Base-by-base conservation (phyloP, 148 eudicot species). In the Mesembryanthemum crystallinum region DNA sequence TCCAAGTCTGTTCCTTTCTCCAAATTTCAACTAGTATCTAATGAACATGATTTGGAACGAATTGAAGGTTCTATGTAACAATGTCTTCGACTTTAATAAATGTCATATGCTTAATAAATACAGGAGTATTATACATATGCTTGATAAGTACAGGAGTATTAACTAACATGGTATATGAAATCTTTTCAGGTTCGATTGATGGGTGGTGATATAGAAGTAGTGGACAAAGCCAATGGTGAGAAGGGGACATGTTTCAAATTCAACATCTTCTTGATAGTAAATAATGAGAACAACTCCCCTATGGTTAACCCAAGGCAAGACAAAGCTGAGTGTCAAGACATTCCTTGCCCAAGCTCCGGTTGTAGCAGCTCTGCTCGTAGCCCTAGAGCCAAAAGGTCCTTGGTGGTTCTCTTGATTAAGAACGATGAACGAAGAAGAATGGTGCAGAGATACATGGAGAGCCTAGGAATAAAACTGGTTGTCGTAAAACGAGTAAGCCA, bases 121-220 rank as follows among this genome's bases (percentile, higher is more conserved):
- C n/a, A n/a, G n/a, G n/a, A n/a, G n/a, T n/a, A n/a, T n/a, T n/a
- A n/a, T n/a, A n/a, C n/a, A n/a, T n/a, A n/a, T n/a, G n/a, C n/a
- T n/a, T n/a, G n/a, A n/a, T n/a, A n/a, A n/a, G n/a, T n/a, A n/a
- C n/a, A n/a, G n/a, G n/a, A n/a, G n/a, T n/a, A n/a, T n/a, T n/a
- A n/a, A n/a, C 43, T 39, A 11, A 23, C 43, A 13, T 2, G 8
- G 27, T n/a, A 23, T 55, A 14, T 4, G 66, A 69, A 29, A 45
- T 6, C 9, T 6, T 55, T 23, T n/a, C 81, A 94, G 98, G 98
- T 92, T 55, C 91, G 91, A 59, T 69, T 94, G 80, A 90, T 94
- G 92, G 96, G 94, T 4, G 98, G 97, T 71, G 94, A 94, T 63
- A 90, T 94, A 83, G 82, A 79, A 59, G 85, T 94, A 14, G 76